Conservation (phyloP, 1,284 basidiomycete species). For the Stereum hirsutum region DNA sequence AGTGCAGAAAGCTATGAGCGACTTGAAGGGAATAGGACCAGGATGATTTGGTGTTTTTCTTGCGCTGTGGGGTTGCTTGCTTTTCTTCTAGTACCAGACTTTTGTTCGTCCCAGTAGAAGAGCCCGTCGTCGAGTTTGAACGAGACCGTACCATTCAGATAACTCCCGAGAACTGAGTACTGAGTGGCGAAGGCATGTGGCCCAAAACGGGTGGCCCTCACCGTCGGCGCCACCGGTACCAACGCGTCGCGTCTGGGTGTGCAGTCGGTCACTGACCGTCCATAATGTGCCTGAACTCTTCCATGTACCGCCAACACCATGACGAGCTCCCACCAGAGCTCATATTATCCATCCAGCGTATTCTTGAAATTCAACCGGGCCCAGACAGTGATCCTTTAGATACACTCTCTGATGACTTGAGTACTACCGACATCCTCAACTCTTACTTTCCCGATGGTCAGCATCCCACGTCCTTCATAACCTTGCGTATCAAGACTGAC, state of each 20-base stretch:
- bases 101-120: too few relatives aligned
- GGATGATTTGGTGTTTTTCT: too few relatives aligned
- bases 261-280: not conserved
- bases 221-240: too few relatives aligned
- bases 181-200: too few relatives aligned
- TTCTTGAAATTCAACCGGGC: slow-evolving; percentile 43
- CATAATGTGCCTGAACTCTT: slow-evolving; percentile 1
- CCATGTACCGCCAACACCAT: slow-evolving; percentile 15
- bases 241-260: not conserved
- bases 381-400: slow-evolving; percentile 46
- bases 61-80: too few relatives aligned
- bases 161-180: too few relatives aligned
- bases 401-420: slow-evolving; percentile 47
- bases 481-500: not conserved
- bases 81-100: too few relatives aligned
- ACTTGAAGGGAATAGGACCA: slow-evolving; percentile 23
- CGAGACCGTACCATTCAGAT: too few relatives aligned
- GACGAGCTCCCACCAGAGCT: slow-evolving; percentile 58
- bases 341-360: slow-evolving; percentile 56
- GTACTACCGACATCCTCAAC: slow-evolving; percentile 53
- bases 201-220: too few relatives aligned
- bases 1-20: slow-evolving; percentile 63
- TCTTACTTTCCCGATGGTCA: slow-evolving; percentile 69
- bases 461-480: slow-evolving; percentile 13
- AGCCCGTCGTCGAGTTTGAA: too few relatives aligned